These are phyloP conservation scores for Nevesoporus exiguus DNA, from an alignment of 768 basidiomycete genomes.

Conservation along the genomic window DNA sequence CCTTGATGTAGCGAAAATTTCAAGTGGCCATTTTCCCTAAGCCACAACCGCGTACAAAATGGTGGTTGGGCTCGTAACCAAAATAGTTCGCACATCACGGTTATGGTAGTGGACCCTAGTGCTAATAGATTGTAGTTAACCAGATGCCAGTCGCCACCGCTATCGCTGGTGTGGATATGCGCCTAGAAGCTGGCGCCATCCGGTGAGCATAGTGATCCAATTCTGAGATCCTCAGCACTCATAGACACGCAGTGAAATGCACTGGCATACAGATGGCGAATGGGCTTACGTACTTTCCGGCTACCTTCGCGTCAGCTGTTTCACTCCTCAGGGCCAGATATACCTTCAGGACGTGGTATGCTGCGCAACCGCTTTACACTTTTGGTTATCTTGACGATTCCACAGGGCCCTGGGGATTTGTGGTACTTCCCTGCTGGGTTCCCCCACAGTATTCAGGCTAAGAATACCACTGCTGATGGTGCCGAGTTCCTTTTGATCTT, in stretches of 20 bases:
- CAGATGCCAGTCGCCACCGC: constrained; percentile 39
- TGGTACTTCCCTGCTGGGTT: constrained; percentile 61
- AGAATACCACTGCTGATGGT: constrained; percentile 42
- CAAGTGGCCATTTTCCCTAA: constrained; percentile 64
- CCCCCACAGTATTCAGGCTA: constrained; percentile 56
- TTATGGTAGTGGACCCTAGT: background rate
- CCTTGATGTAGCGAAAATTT: constrained; percentile 37
- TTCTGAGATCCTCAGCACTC: background rate
- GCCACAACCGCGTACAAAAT: constrained; percentile 54
- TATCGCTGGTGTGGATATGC: constrained; percentile 43
- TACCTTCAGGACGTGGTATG: constrained; percentile 54
- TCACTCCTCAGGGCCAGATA: constrained; percentile 50
- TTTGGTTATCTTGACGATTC: constrained; percentile 11
- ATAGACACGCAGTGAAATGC: constrained; percentile 35
- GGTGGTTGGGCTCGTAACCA: constrained; percentile 70
- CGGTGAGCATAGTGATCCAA: constrained; percentile 25
- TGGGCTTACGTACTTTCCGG: constrained; percentile 57
- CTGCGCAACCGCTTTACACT: constrained; percentile 11
- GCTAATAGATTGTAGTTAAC: constrained; percentile 27
- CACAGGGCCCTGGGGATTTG: constrained; percentile 40
- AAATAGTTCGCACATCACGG: constrained; percentile 39
- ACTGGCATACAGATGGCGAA: constrained; percentile 43
- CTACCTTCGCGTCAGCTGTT: constrained; percentile 44
- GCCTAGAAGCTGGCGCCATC: constrained; percentile 39
- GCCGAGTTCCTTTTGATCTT: constrained; percentile 52